A percentile compares a stretch with the other conserved stretches of the same genome.
phyloP scores from a whole-genome alignment of 2,329 filamentous ascomycete genomes.

The Diplocarpon mali region DNA sequence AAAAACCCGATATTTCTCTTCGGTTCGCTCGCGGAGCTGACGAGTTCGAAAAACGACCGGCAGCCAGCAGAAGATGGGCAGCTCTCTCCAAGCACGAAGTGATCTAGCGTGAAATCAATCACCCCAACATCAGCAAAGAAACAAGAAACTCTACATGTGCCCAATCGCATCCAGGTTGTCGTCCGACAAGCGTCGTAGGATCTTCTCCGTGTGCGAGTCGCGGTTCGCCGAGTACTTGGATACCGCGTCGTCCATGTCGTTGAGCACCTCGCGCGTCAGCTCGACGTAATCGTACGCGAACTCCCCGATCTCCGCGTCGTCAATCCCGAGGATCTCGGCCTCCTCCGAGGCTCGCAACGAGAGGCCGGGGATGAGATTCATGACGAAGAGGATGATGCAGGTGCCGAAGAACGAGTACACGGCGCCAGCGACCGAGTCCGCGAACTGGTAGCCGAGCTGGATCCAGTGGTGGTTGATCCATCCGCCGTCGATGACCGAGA shows the following conservation, averaged over 20 bases:
- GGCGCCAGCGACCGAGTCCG: conserved; percentile 66
- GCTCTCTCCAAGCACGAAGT: too few relatives aligned
- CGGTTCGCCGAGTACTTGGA: conserved; percentile 6
- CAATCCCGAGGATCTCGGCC: conserved; percentile 73
- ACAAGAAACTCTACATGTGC: background rate
- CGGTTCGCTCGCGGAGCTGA: too few relatives aligned
- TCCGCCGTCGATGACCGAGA: conserved; percentile 56
- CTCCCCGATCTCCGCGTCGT: conserved; percentile 84
- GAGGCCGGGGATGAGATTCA: conserved; percentile 69
- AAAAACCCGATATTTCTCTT: too few relatives aligned
- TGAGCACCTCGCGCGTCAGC: conserved; percentile 54
- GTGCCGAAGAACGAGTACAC: conserved; percentile 70
- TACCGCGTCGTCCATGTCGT: conserved; percentile 16
- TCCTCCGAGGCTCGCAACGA: conserved; percentile 64
- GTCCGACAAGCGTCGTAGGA: background rate
- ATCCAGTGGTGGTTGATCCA: conserved; percentile 79
- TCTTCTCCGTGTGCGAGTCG: background rate
- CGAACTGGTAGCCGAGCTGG: conserved; percentile 74
- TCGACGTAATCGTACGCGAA: conserved; percentile 93
- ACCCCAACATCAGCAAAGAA: too few relatives aligned
- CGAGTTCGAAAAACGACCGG: too few relatives aligned
- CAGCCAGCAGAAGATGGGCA: too few relatives aligned
- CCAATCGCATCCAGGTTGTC: background rate
- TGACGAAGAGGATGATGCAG: conserved; percentile 66
- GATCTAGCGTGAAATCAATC: too few relatives aligned